Base-by-base conservation (phyloP, 768 basidiomycete genomes). In the Lactarius quietus region DNA sequence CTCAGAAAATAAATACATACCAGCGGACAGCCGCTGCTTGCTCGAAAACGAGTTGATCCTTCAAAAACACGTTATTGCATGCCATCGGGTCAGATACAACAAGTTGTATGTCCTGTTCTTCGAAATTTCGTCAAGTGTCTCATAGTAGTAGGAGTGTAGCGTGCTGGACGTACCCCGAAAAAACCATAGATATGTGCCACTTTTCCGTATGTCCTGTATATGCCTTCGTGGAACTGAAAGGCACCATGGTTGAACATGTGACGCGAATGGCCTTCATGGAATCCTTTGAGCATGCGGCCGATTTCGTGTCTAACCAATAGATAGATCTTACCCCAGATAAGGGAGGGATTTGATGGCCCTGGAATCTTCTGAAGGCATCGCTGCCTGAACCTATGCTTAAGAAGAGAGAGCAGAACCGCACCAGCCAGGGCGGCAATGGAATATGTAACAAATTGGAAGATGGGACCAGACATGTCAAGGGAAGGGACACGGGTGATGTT, bases 1-100 rank as follows among this genome's bases (percentile, higher is more conserved):
- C 48, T 51, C 4, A 15, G n/a, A 51, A 51, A 20, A 14, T 2
- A 15, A 51, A 26, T 26, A 29, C 56, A 12, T 29, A 63, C 62
- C 39, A 9, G 31, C 1, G n/a, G n/a, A 58, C 18, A 2, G 43
- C 29, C 6, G 45, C 43, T 4, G 62, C 14, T 36, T 57, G 43
- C 38, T 63, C 62, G 33, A 43, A 63, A 29, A 35, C 9, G 23
- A 57, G 41, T 5, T 35, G 26, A n/a, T 63, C 43, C 31, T 36
- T 52, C n/a, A 63, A 10, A 18, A 63, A 4, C 10, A 58, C 28
- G 20, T 33, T 63, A 9, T 29, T 57, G 28, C 48, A 58, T 15
- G 26, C 26, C 26, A 26, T 51, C 26, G 23, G 48, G 26, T 51
- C 48, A 26, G 48, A 51, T 28, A 51, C 6, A 12, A 26, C 48